Evolutionary conservation across 2,329 filamentous ascomycete species (phyloP), one percentile per base, ranked within the genome.

Genomic region (Diaporthe batatas): DNA sequence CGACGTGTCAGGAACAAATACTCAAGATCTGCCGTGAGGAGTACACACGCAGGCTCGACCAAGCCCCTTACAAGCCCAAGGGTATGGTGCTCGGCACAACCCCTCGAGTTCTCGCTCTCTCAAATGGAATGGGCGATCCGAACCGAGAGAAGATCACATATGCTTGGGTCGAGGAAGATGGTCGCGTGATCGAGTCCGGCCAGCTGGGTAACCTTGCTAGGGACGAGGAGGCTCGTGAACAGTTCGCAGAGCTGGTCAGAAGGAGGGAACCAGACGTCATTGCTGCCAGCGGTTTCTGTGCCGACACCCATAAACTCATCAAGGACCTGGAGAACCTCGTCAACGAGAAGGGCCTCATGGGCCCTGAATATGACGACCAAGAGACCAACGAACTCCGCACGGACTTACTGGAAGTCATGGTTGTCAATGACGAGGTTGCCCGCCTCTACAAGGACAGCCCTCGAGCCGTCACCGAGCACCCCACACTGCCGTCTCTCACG

Each of bases 351-450:
- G 89, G 92, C 67, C 86, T 99, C 12, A 91, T 91, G 77, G 93
- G 94, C 4, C 90, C 93, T 18, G 90, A 94, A n/a, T 98, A 93
- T 78, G 91, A 95, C 68, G 94, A 98, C 76, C 84, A 87, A 1
- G 93, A 96, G n/a, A 90, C 90, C 36, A 91, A 91, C 71, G 92
- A 95, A 74, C 92, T 93, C 75, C 89, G 91, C 72, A 93, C 88
- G 72, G 95, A 98, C 79, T 90, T 91, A 14, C 86, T 99, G 39
- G 96, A 98, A 73, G 93, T 98, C 12, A 87, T 98, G 39, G 91
- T 98, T 70, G 93, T 98, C 75, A 98, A 98, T 77, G 96, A 99
- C 78, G 96, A 99, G 83, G 95, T 98, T 65, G 96, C 96, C n/a
- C 91, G 96, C 57, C 89, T 98, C 5, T 99, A 98, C 84, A 95